Base-by-base conservation (phyloP, 164 flowering plant genomes). In the Nymphaea thermarum region DNA sequence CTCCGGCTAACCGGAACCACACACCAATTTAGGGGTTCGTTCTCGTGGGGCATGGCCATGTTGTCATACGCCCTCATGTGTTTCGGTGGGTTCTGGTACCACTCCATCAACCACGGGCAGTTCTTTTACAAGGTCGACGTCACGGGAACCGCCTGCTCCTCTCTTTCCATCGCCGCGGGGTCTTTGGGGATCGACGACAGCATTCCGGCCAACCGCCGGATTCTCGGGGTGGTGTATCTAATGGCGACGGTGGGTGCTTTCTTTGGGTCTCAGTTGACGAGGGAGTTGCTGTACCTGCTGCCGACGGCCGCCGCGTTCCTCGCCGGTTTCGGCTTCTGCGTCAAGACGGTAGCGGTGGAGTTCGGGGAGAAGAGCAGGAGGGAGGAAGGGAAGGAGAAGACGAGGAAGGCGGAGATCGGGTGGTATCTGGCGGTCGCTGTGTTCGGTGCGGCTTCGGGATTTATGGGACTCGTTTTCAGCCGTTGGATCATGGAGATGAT, bases 71-170 rank as follows among this genome's bases (percentile, higher is more conserved):
- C 43, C 42, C 43, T 64, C 42, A 64, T 64, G 66, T 64, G 66
- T 16, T 64, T 64, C 16, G 66, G 66, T 36, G 66, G 66, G 43
- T 25, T 64, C 7, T 64, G 18, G 16, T 61, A 61, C 63, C 55
- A 47, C 55, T 47, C 55, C 55, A 47, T 47, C 55, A 47, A 47
- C 55, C 63, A 61, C 63, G 15, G 42, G 8, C 43, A 16, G 18
- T 64, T 25, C 66, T 64, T 64, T 16, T 64, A 64, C 36, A 14
- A 42, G 16, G 43, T 64, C 12, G 66, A 64, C 42, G 44, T 64
- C 12, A 3, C 36, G 14, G 66, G 66, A 2, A 64, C 66, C 3
- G 43, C 43, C 36, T 64, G 66, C 66, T 64, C 66, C 10, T 64
- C 66, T 7, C 10, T 42, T 7, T 64, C 66, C 11, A 36, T 64